Evolutionary conservation across 2,329 filamentous ascomycete genomes (phyloP).

Genomic region (Cylindrodendrum hubeiense): DNA sequence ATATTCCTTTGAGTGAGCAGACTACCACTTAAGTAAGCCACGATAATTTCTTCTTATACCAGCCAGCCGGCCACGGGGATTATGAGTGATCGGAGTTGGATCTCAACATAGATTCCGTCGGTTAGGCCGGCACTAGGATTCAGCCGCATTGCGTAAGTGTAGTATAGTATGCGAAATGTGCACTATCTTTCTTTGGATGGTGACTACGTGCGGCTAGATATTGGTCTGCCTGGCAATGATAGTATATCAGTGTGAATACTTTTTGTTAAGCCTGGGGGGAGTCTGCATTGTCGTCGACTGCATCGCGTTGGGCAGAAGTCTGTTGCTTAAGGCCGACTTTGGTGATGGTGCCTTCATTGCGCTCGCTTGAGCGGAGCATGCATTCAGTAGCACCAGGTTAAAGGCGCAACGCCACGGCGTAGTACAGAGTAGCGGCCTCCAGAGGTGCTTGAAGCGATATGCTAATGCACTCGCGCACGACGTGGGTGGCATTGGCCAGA

Average conservation of each 20-base stretch:
- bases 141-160: conserved; percentile 24
- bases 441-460: neutral
- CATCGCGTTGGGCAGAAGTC: neutral
- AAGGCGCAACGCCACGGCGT: conserved; percentile 13
- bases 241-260: neutral
- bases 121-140: conserved; percentile 27
- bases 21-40: neutral
- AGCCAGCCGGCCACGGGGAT: neutral
- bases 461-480: neutral
- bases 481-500: neutral
- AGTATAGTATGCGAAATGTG: neutral
- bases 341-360: no score
- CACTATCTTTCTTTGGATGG: neutral
- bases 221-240: neutral
- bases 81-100: conserved; percentile 15
- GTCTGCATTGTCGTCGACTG: neutral
- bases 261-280: conserved; percentile 7
- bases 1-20: neutral
- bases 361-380: no score
- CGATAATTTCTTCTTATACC: neutral
- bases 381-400: neutral
- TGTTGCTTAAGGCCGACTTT: neutral
- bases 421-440: neutral
- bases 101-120: conserved; percentile 19
- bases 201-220: neutral